Conservation (phyloP, 2,329 filamentous ascomycete genomes). For the Penicillium sp. region DNA sequence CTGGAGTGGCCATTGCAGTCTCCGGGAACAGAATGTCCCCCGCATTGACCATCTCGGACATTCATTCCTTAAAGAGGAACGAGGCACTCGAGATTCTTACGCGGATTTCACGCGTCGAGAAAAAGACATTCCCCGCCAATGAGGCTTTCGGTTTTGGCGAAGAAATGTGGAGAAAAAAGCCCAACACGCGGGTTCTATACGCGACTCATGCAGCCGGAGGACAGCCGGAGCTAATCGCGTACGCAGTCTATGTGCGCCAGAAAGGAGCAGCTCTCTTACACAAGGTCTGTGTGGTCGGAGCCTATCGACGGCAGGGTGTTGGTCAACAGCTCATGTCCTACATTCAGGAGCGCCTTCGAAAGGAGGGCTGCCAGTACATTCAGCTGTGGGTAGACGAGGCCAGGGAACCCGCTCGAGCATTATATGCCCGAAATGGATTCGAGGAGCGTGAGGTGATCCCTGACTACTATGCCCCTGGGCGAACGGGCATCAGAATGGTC, state of each 20-base stretch:
- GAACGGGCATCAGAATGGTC: slow-evolving; percentile 45
- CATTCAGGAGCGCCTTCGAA: slow-evolving; percentile 41
- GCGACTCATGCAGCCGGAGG: slow-evolving; percentile 19
- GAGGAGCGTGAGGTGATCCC: slow-evolving; percentile 42
- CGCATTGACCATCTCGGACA: slow-evolving; percentile 29
- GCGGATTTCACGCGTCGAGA: slow-evolving; percentile 42
- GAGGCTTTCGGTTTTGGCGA: slow-evolving; percentile 48
- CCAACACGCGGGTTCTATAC: slow-evolving; percentile 45
- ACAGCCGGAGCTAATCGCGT: slow-evolving; percentile 37
- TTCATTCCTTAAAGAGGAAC: slow-evolving; percentile 35
- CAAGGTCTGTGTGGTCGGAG: slow-evolving; percentile 49
- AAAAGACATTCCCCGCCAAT: slow-evolving; percentile 48
- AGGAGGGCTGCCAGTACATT: slow-evolving; percentile 46
- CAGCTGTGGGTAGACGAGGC: slow-evolving; percentile 51
- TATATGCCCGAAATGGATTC: slow-evolving; percentile 47
- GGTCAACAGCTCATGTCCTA: slow-evolving; percentile 44
- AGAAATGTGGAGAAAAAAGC: slow-evolving; percentile 46
- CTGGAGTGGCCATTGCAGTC: neutral
- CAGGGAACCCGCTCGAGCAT: slow-evolving; percentile 40
- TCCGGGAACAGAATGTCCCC: slow-evolving; percentile 12
- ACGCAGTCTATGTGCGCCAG: slow-evolving; percentile 45
- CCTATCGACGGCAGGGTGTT: slow-evolving; percentile 45
- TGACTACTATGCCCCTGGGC: slow-evolving; percentile 49
- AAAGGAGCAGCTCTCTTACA: slow-evolving; percentile 46
- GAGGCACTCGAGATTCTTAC: slow-evolving; percentile 35